Conservation (phyloP, 2,329 filamentous ascomycete genomes). For the Ophiocordyceps polyrhachis-furcata region DNA sequence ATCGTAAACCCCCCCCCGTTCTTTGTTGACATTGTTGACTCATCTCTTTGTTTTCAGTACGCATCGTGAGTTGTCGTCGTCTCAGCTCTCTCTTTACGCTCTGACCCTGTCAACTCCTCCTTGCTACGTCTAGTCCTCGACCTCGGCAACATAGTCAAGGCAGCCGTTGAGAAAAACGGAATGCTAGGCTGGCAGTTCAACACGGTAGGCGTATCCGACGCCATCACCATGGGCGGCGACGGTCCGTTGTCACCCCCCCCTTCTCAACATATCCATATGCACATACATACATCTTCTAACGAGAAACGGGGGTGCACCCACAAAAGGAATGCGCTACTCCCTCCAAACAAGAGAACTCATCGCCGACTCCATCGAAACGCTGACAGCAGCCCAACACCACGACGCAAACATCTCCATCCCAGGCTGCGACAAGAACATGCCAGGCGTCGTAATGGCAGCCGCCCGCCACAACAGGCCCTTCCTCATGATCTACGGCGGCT, state of each 20-base stretch:
- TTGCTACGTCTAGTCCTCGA: constrained; percentile 1
- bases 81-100: too few relatives aligned
- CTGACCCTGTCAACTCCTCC: too few relatives aligned
- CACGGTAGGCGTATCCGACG: constrained; percentile 74
- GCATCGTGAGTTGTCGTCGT: background rate
- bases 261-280: too few relatives aligned
- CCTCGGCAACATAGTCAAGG: constrained; percentile 64
- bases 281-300: background rate
- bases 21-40: too few relatives aligned
- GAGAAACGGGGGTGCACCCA: too few relatives aligned
- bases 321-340: constrained; percentile 74
- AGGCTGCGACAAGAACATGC: constrained; percentile 97
- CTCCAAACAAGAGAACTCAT: constrained; percentile 84
- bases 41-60: background rate
- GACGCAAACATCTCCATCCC: constrained; percentile 88
- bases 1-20: too few relatives aligned
- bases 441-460: constrained; percentile 77
- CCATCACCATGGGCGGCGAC: constrained; percentile 89
- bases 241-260: constrained; percentile 26
- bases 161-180: constrained; percentile 56
- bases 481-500: constrained; percentile 89
- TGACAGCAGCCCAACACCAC: constrained; percentile 80
- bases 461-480: constrained; percentile 82
- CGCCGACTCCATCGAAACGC: constrained; percentile 82
- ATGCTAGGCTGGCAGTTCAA: constrained; percentile 96